phyloP scores from a whole-genome alignment of 176 grass and related monocot species.

The Musa beccarii region DNA sequence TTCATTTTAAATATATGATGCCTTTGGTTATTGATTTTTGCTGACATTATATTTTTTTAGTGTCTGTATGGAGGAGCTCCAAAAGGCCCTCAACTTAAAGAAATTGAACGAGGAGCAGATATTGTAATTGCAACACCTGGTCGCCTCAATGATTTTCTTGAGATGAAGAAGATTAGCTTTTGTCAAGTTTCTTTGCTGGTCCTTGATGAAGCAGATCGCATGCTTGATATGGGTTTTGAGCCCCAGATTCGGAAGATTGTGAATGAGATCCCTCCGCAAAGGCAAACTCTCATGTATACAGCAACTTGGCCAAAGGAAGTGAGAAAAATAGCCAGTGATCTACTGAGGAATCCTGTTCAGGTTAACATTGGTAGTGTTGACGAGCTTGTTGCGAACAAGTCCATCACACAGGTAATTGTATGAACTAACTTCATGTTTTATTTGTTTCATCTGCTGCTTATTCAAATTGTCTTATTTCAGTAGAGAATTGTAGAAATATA shows the following conservation, averaged over 20 bases:
- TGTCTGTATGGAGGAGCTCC: conserved; percentile 94
- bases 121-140: conserved; percentile 96
- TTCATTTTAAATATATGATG: conserved; percentile 4
- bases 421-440: conserved; percentile 6
- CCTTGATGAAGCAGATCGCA: conserved; percentile 93
- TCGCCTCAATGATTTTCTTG: conserved; percentile 91
- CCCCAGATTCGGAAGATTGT: conserved; percentile 94
- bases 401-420: conserved; percentile 74
- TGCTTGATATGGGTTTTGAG: conserved; percentile 99
- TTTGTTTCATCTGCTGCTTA: conserved; percentile 8
- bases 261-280: conserved; percentile 62
- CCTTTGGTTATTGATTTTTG: background rate
- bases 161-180: conserved; percentile 87
- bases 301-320: conserved; percentile 98
- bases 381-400: conserved; percentile 94
- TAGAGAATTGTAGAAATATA: background rate
- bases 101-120: conserved; percentile 90
- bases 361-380: conserved; percentile 90
- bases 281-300: conserved; percentile 98
- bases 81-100: conserved; percentile 86
- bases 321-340: conserved; percentile 90
- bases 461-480: background rate
- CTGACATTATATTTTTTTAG: conserved; percentile 18
- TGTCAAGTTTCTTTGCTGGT: conserved; percentile 86
- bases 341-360: conserved; percentile 82